These are phyloP conservation scores for Chalciporus piperatus DNA, from an alignment of 768 basidiomycete genomes.

Conservation along the genomic window DNA sequence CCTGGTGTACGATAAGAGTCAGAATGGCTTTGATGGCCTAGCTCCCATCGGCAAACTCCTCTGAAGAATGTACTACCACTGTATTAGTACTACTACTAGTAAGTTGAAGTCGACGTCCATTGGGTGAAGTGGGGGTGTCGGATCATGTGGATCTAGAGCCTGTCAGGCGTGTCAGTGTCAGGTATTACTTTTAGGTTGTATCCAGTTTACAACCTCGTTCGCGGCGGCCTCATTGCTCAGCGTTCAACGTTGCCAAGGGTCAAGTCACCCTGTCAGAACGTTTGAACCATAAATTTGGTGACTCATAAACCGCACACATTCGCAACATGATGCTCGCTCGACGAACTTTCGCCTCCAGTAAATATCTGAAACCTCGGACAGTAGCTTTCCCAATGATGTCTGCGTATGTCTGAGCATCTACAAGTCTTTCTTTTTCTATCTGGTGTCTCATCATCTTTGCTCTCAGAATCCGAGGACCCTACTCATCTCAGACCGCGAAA, in stretches of 20 bases:
- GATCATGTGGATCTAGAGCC: too few species aligned
- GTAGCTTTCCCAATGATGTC: neutral
- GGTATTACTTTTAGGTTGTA: too few species aligned
- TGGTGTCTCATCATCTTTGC: neutral
- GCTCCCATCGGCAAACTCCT: slow-evolving; percentile 39
- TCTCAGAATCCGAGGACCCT: slow-evolving; percentile 1
- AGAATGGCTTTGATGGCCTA: slow-evolving; percentile 36
- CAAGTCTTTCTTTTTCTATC: neutral
- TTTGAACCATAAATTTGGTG: too few species aligned
- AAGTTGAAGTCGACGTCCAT: too few species aligned
- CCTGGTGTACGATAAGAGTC: slow-evolving; percentile 53
- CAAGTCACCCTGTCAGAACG: too few species aligned
- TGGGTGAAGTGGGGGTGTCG: too few species aligned
- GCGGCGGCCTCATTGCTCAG: too few species aligned
- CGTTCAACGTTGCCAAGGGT: too few species aligned
- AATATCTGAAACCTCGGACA: neutral
- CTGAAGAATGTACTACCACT: slow-evolving; percentile 12
- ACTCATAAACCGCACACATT: neutral
- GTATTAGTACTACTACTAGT: too few species aligned
- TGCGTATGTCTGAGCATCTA: slow-evolving; percentile 13
- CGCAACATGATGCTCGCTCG: slow-evolving; percentile 8
- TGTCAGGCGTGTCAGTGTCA: too few species aligned
- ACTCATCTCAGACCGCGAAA: neutral
- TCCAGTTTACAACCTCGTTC: too few species aligned
- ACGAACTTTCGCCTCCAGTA: slow-evolving; percentile 5